Evolutionary conservation across 805 yeast genomes (phyloP), one percentile per base, ranked within the genome.

Genomic region (Torulaspora maleeae): DNA sequence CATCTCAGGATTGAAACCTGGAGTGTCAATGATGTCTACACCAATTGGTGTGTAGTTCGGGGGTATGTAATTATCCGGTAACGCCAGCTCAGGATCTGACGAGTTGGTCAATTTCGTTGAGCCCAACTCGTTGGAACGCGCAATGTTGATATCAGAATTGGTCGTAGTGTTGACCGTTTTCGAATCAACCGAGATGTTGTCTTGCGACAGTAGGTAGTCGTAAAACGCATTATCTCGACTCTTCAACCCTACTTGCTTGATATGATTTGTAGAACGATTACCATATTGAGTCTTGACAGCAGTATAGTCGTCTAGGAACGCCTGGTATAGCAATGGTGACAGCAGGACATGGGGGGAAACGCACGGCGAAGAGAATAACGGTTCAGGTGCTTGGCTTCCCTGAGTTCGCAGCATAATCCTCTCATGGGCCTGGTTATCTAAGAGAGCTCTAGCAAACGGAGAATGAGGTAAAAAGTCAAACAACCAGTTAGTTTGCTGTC

Each of bases 21-120:
- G 88, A 0, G 91, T 82, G 55, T 86, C 95, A 1, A 85, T 77
- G 27, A 85, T 67, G 58, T 86, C 95, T 3, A 82, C 67, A 25
- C 79, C 62, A 9, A 83, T 77, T 1, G 89, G 86, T 0, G 83
- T 68, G 11, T 76, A 69, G 3, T 65, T 60, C 0, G 86, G 86
- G 0, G 79, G 77, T 2, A 55, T 45, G 52, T 75, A 73, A 33
- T 59, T 60, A 13, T 15, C 43, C 4, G 64, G 64, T 1, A 60
- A 17, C 15, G 28, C 36, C 13, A 41, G 15, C 15, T 39, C 27
- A 10, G 25, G 37, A 13, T 39, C 43, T 17, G 30, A 27, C 12
- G 43, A 32, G n/a, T 13, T 17, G 28, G 40, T 42, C 11, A 37
- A 4, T 9, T 17, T 20, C 9, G 45, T 27, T 8, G 45, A 37